Evolutionary conservation across 1,139 yeast species (phyloP).

Genomic region (Protomyces inouyei): DNA sequence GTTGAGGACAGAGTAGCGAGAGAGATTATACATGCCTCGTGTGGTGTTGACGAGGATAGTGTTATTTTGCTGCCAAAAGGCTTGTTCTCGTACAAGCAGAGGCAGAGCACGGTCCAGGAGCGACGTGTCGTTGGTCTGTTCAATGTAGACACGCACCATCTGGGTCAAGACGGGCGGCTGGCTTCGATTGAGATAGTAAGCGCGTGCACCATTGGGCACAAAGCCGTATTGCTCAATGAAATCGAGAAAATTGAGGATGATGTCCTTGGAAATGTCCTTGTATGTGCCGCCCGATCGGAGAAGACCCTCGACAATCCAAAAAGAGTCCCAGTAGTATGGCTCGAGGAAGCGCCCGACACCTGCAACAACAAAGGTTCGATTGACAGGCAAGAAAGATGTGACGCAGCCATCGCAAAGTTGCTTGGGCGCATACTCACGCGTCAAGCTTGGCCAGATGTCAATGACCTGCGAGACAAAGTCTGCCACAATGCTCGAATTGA

Average conservation of each 20-base stretch:
- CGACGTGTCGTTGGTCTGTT: conserved; percentile 12
- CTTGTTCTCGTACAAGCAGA: conserved; percentile 9
- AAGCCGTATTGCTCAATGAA: conserved; percentile 18
- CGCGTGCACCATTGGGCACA: conserved; percentile 27
- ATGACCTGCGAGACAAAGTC: conserved; percentile 23
- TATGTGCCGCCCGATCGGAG: conserved; percentile 7
- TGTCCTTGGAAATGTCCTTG: conserved; percentile 10
- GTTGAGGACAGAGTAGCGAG: not conserved
- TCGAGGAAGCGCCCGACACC: conserved; percentile 25
- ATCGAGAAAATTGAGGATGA: conserved; percentile 18
- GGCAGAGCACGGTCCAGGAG: conserved; percentile 24
- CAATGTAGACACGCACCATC: conserved; percentile 18
- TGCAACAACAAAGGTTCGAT: conserved; percentile 25
- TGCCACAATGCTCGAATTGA: conserved; percentile 10
- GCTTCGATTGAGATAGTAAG: conserved; percentile 26
- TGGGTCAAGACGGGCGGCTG: conserved; percentile 27
- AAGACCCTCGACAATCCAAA: conserved; percentile 26
- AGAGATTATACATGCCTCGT: not conserved
- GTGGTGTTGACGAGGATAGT: not conserved
- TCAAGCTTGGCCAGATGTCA: conserved; percentile 22
- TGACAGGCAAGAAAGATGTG: conserved; percentile 20
- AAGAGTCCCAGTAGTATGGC: conserved; percentile 26
- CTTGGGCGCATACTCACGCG: conserved; percentile 3
- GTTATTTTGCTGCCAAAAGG: not conserved
- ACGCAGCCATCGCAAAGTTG: conserved; percentile 22